Conservation (phyloP, 768 basidiomycete genomes). For the Lactarius psammicola region DNA sequence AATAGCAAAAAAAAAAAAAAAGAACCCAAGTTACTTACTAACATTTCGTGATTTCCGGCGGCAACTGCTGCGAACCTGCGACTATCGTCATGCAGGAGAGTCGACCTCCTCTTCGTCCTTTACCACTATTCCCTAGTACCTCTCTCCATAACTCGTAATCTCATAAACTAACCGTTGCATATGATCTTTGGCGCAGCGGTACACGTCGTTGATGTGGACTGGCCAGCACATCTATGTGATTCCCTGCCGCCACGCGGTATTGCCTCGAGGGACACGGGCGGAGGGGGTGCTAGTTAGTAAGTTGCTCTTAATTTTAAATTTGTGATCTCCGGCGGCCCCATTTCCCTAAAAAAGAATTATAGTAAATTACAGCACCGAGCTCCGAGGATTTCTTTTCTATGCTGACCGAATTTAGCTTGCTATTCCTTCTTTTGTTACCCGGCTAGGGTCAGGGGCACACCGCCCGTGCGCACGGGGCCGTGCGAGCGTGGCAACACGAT, state of each 20-base stretch:
- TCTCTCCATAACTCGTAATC: not conserved
- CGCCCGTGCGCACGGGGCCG: not conserved
- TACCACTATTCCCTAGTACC: not conserved
- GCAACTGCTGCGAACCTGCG: not conserved
- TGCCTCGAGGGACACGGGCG: conserved; percentile 12
- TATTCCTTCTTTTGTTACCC: not conserved
- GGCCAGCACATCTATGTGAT: conserved; percentile 1
- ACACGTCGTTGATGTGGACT: not conserved
- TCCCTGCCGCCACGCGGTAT: not conserved
- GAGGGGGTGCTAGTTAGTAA: not conserved
- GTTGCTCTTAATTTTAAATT: conserved; percentile 17
- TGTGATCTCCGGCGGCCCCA: not conserved
- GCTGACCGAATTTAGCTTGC: not conserved
- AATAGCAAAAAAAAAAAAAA: not conserved
- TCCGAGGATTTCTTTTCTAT: not conserved
- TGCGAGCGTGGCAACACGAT: not conserved
- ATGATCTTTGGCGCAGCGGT: not conserved
- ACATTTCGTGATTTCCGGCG: not conserved
- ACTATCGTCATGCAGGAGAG: not conserved
- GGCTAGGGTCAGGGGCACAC: not conserved
- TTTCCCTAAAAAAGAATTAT: not conserved
- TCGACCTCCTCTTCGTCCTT: not conserved
- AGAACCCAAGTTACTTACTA: not conserved
- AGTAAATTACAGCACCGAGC: not conserved
- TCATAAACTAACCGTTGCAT: not conserved